Evolutionary conservation across 2,329 filamentous ascomycete species (phyloP), one percentile per base, ranked within the genome.

Genomic region (Reticulascus tulasneorum): DNA sequence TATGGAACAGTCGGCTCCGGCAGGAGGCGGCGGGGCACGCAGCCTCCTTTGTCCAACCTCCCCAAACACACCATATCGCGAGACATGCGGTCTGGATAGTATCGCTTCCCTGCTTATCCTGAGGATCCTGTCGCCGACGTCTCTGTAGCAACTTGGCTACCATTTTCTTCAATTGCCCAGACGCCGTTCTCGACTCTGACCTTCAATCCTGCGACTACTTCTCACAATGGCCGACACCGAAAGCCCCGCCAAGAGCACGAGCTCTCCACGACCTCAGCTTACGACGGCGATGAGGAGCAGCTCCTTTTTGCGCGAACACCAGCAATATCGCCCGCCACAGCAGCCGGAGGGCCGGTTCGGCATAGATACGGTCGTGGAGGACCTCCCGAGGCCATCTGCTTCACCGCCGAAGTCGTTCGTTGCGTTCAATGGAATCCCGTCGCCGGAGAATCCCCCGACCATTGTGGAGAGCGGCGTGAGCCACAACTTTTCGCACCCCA

Each of bases 351-450:
- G 63, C 39, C 69, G 74, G 53, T 76, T 77, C 45, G 77, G 77
- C 44, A 82, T 82, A 48, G 79, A 83, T 52, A 78, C 76, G 29
- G 76, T 82, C 12, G 71, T 82, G 33, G 78, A 82, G 55, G 73
- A 77, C 41, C 50, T 71, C 21, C 60, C 63, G 42, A 56, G 55
- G 20, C 54, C 60, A 22, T 55, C 54, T 25, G 51, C 67, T 42
- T 59, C 58, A 15, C 53, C 62, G 18, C 54, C 63, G 30, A 68
- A 63, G 48, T 44, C 63, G 11, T 60, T 67, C 37, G 59, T 67
- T 32, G 66, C 66, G 22, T 82, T 78, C 61, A 77, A 72, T 46
- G 79, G 79, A 40, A 67, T 82, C 31, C 78, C 77, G 7, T 77
- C 75, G 35, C 66, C 73, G 20, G 71, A 76, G 19, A 67, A 73